Evolutionary conservation across 139 green algal species (phyloP), one percentile per base, ranked within the genome.

Genomic region (Auxenochlorella pyrenoidosa): DNA sequence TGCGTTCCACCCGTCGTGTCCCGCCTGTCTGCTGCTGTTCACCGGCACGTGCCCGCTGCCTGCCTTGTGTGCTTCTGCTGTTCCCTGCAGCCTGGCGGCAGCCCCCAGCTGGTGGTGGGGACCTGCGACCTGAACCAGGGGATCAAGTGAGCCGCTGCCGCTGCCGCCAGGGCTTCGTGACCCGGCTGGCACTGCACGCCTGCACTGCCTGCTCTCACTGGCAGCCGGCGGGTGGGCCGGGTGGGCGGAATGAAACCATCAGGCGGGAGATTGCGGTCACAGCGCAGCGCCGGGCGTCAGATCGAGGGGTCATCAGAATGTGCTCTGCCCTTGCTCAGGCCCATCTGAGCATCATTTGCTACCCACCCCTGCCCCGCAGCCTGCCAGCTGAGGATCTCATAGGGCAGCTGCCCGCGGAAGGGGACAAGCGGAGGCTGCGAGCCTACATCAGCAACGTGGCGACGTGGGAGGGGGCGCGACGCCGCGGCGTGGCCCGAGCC

Each of bases 361-460:
- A 18, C 8, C 47, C 47, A 54, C 6, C 47, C 16, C 63, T 19
- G 66, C 34, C 66, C 32, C 41, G 66, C 66, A 87, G 91, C 10
- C 85, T 98, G 79, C 95, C 95, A 21, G 91, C 93, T 15, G 95
- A 98, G 82, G 93, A 97, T 85, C 91, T 98, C 19, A 75, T 93
- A 5, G 95, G 95, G 0, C 34, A 16, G 59, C 78, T 90, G 26
- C 94, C 93, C 19, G 28, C 44, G 0, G 44, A 59, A 4, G 77
- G 78, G 28, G 85, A 71, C 70, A 41, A 59, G 21, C 19, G 66
- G 8, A 54, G 40, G 12, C 40, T 65, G 54, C 84, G 95, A 0
- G 94, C 92, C 30, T 98, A 98, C 86, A 87, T 98, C 12, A 95
- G 90, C 86, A 98, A 98, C 65, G 93, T 98, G 12, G 97, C 94